A percentile compares a stretch with the other conserved stretches of the same genome.
Evolutionary conservation across 2,329 filamentous ascomycete genomes (phyloP).

Genomic region (Venturia nashicola): DNA sequence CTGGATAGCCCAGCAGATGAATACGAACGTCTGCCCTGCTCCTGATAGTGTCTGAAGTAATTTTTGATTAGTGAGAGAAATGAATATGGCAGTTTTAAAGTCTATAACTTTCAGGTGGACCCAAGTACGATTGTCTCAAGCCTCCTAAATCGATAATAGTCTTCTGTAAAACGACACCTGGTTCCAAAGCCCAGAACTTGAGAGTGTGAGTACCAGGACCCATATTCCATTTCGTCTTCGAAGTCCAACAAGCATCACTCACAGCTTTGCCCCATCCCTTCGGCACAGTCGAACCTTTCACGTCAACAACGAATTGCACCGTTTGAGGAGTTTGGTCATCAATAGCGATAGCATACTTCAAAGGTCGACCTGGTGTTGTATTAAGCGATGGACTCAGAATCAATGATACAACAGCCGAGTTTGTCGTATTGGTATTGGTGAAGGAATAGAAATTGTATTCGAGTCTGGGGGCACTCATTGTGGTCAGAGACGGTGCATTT

Average conservation of each 20-base stretch:
- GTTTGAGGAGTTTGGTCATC: not conserved
- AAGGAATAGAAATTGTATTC: constrained; percentile 53
- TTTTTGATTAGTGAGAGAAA: not conserved
- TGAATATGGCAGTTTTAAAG: not conserved
- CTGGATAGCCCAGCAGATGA: not conserved
- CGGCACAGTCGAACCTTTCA: constrained; percentile 6
- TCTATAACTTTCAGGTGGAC: constrained; percentile 36
- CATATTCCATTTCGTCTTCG: constrained; percentile 29
- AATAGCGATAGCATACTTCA: constrained; percentile 5
- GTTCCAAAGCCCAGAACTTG: constrained; percentile 39
- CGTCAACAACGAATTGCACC: not conserved
- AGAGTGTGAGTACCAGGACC: constrained; percentile 36
- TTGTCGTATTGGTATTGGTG: constrained; percentile 24
- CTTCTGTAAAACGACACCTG: constrained; percentile 44
- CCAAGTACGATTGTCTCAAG: constrained; percentile 41
- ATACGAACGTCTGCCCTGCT: not conserved
- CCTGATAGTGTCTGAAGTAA: not conserved
- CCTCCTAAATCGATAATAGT: constrained; percentile 44
- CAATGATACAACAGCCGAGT: constrained; percentile 10
- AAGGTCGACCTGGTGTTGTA: not conserved
- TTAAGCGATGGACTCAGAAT: constrained; percentile 8
- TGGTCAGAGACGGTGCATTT: constrained; percentile 30
- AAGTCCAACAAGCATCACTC: constrained; percentile 11
- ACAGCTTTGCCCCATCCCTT: constrained; percentile 13
- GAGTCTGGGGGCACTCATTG: constrained; percentile 40